Evolutionary conservation across 805 yeast species (phyloP), one percentile per base, ranked within the genome.

Genomic region (Ogataea corticis): DNA sequence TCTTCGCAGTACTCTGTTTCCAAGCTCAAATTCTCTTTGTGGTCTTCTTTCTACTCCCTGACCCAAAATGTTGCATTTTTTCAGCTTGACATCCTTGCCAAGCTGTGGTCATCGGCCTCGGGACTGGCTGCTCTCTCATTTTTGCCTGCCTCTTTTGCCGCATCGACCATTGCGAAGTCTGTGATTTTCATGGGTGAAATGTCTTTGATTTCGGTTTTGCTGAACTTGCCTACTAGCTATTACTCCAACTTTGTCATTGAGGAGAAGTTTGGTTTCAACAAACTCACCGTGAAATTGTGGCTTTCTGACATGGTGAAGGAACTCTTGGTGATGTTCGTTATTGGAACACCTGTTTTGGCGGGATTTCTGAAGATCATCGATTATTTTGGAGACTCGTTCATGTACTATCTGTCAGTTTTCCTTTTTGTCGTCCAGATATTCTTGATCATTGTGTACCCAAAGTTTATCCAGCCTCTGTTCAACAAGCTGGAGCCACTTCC

Each of bases 241-340:
- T 91, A 90, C 67, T 71, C 77, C 46, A 85, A 85, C 57, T 94
- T 94, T 70, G 91, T 90, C 13, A 73, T 94, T 55, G 99, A 94
- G 68, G 96, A 92, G 64, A 80, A 80, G 67, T 92, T 76, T 59
- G 99, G 99, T 1, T 94, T 94, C 71, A 94, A 94, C 71, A 94
- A 94, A 67, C 75, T 80, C 55, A 92, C 97, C 2, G 49, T 75
- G 14, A 68, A 72, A 41, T 71, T 89, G 41, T 94, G 95, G 87
- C 44, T 87, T 19, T 61, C 77, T 19, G 99, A 94, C 65, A 69
- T 72, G 50, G 37, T 89, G 51, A 94, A 92, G 67, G 66, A 77
- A 23, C 63, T 76, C 32, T 47, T 72, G 1, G 69, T 94, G 38
- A 64, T 79, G 28, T 58, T 76, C 38, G 77, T 69, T 1, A 63